Evolutionary conservation across 306 rosid genomes (phyloP), one percentile per base, ranked within the genome.

Genomic region (Inga leiocalycina): DNA sequence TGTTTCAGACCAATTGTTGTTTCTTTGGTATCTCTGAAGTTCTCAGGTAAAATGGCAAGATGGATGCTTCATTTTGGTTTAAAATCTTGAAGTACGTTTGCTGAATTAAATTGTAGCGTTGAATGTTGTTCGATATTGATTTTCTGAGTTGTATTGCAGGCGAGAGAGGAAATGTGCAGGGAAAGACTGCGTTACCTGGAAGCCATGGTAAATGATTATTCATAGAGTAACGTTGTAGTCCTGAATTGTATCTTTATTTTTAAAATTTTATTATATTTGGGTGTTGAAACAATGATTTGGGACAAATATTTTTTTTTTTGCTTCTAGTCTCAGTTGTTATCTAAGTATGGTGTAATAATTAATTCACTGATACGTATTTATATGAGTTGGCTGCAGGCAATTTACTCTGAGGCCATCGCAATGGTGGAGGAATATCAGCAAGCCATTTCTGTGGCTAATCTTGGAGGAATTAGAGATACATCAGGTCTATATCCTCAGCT

Each of bases 131-230:
- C 65, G 48, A 52, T 30, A 37, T 44, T 81, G 57, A 84, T 81
- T 77, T 83, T 6, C 9, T 65, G 52, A 32, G 43, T 86, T 68
- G 19, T 15, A 71, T 81, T 89, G 84, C 90, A 96, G 98, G 99
- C 97, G 19, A 92, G 98, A 87, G 98, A 94, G 91, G 99, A 92
- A 91, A 96, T 96, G 99, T 91, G 90, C 79, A 83, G 94, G 90
- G 98, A 96, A 82, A 89, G 98, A 82, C 87, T 87, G 73, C 94
- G 97, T 20, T 94, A 94, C 83, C 79, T 94, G 86, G 97, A 96
- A 91, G 90, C 97, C 74, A 91, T 89, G 97, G 99, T 94, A 82
- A 81, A 71, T 43, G 37, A 37, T 80, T 20, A 20, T 80, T 34
- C 30, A 32, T 4, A 37, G 3, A 24, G 14, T 45, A 37, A 19